Conservation (phyloP, 2,329 filamentous ascomycete genomes). For the Trichoderma koningiopsis region DNA sequence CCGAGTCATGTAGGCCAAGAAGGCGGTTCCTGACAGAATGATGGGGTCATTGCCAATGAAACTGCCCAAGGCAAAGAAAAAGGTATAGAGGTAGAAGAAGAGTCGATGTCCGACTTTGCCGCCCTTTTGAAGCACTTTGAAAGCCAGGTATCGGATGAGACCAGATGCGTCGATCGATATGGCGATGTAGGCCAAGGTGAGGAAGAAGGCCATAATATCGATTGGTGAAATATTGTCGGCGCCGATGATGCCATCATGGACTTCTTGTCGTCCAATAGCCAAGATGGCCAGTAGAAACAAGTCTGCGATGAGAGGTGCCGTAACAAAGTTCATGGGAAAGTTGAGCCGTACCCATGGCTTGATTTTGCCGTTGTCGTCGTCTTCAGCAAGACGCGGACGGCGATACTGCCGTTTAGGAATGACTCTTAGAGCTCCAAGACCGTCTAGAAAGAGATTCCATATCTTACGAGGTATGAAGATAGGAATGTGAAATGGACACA, state of each 20-base stretch:
- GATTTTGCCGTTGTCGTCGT: slow-evolving; percentile 35
- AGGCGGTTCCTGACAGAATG: slow-evolving; percentile 72
- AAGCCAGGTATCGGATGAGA: slow-evolving; percentile 69
- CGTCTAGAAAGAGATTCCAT: slow-evolving; percentile 47
- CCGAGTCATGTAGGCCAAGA: slow-evolving; percentile 75
- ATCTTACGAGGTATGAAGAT: slow-evolving; percentile 59
- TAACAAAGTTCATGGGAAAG: slow-evolving; percentile 71
- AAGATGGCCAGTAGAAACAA: slow-evolving; percentile 70
- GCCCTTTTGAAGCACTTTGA: slow-evolving; percentile 68
- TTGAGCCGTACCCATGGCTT: slow-evolving; percentile 51
- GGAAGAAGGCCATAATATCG: slow-evolving; percentile 75
- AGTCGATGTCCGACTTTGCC: slow-evolving; percentile 67
- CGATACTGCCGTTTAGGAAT: slow-evolving; percentile 47
- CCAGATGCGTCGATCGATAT: slow-evolving; percentile 78
- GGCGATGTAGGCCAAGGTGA: slow-evolving; percentile 73
- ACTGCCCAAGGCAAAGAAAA: slow-evolving; percentile 68
- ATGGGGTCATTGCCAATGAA: slow-evolving; percentile 77
- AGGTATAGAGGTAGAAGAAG: slow-evolving; percentile 72
- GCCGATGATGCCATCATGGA: slow-evolving; percentile 68
- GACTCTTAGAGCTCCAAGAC: slow-evolving; percentile 47
- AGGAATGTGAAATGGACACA: slow-evolving; percentile 69
- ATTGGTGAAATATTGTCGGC: slow-evolving; percentile 67
- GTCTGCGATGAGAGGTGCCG: slow-evolving; percentile 69
- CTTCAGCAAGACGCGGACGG: slow-evolving; percentile 31
- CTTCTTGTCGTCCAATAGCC: slow-evolving; percentile 67